Evolutionary conservation across 176 grass and related monocot species (phyloP).

Genomic region (Pontederia paniculata): DNA sequence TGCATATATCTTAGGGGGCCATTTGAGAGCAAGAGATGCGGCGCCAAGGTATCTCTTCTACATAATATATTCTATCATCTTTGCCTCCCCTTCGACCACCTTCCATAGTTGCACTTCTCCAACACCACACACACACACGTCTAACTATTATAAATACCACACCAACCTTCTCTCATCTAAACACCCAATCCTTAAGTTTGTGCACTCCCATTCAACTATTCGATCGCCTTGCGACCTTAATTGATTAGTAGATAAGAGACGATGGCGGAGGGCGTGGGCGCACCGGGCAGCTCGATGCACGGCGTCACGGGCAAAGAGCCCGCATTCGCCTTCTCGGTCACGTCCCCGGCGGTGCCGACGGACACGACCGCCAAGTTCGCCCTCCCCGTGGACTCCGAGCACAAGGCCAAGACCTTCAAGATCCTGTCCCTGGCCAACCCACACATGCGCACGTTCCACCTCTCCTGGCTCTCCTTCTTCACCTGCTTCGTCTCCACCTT

Average conservation of each 20-base stretch:
- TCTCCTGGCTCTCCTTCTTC: conserved; percentile 92
- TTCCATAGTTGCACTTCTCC: too few species aligned
- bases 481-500: conserved; percentile 92
- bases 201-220: too few species aligned
- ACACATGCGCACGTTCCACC: conserved; percentile 78
- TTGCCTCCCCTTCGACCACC: too few species aligned
- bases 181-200: too few species aligned
- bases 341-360: not conserved
- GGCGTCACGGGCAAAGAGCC: conserved; percentile 50
- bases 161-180: too few species aligned
- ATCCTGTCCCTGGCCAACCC: conserved; percentile 60
- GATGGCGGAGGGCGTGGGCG: conserved; percentile 8
- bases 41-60: too few species aligned
- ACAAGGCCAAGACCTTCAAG: conserved; percentile 58
- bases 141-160: too few species aligned
- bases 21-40: too few species aligned
- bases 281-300: conserved; percentile 55
- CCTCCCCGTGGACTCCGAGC: conserved; percentile 73
- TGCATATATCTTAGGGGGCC: too few species aligned
- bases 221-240: too few species aligned
- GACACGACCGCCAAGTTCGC: conserved; percentile 27
- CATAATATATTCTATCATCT: too few species aligned
- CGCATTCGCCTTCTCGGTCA: conserved; percentile 36
- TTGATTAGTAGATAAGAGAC: not conserved
- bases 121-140: too few species aligned